Percentiles rank a stretch among this genome's conserved stretches.
phyloP scores from a whole-genome alignment of 2,329 filamentous ascomycete genomes.

The Aspergillus viridinutans region DNA sequence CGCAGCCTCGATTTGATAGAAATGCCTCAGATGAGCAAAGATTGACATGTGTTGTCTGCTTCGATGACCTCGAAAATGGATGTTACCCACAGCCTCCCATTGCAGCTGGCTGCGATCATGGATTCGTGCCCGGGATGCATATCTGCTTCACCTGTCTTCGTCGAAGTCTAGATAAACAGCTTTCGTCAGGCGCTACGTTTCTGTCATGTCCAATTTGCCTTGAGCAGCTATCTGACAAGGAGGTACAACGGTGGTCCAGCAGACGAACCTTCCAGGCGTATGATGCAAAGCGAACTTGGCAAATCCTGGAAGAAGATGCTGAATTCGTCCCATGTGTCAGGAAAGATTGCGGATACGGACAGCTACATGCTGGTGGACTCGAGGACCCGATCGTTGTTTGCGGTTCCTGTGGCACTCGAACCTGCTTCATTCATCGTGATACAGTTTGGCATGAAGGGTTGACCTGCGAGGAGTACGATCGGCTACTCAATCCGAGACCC shows the following conservation, averaged over 20 bases:
- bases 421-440: slow-evolving; percentile 14
- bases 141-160: slow-evolving; percentile 14
- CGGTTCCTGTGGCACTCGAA: slow-evolving; percentile 12
- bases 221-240: slow-evolving; percentile 9
- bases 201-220: slow-evolving; percentile 15
- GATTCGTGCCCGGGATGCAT: slow-evolving; percentile 5
- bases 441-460: slow-evolving; percentile 15
- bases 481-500: background rate
- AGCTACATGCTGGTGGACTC: slow-evolving; percentile 13
- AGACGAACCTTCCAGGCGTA: slow-evolving; percentile 12
- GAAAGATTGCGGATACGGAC: slow-evolving; percentile 13
- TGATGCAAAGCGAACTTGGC: slow-evolving; percentile 10
- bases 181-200: slow-evolving; percentile 1
- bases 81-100: slow-evolving; percentile 11
- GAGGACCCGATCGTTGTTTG: slow-evolving; percentile 15
- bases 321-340: slow-evolving; percentile 15
- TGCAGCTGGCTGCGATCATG: slow-evolving; percentile 12
- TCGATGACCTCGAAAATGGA: slow-evolving; percentile 4
- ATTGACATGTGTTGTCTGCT: slow-evolving; percentile 10
- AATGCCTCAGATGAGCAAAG: background rate
- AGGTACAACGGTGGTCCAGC: slow-evolving; percentile 15
- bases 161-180: slow-evolving; percentile 12
- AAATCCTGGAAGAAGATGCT: slow-evolving; percentile 11
- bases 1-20: background rate
- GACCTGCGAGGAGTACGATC: slow-evolving; percentile 15